A percentile compares a stretch with the other conserved stretches of the same genome.
Conservation (phyloP, 192 early-diverging fungal genomes). For the Radiomyces spectabilis region DNA sequence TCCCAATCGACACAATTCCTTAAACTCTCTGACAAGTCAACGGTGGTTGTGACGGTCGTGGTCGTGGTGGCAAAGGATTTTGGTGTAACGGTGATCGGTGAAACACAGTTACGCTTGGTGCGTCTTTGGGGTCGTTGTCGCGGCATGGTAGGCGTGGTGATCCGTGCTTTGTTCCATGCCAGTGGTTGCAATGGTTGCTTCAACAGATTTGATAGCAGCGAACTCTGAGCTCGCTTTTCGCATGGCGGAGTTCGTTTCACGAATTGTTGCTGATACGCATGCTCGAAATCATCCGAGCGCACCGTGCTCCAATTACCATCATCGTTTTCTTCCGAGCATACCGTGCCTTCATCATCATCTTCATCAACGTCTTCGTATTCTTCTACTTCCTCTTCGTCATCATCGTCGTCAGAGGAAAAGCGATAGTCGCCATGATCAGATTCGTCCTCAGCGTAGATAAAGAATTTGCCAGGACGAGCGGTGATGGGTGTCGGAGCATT, state of each 20-base stretch:
- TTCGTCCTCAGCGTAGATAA: background rate
- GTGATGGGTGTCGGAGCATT: background rate
- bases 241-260: no score
- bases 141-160: background rate
- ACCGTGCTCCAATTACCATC: background rate
- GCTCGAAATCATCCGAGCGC: background rate
- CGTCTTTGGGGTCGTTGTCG: background rate
- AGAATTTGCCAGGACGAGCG: background rate
- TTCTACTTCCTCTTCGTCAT: background rate
- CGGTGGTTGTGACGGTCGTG: background rate
- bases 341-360: background rate
- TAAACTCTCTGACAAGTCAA: background rate
- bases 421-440: background rate
- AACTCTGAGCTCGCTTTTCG: no score
- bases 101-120: no score
- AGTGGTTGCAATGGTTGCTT: background rate
- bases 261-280: background rate
- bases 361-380: background rate
- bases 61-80: background rate
- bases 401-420: background rate
- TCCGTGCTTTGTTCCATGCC: background rate
- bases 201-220: background rate
- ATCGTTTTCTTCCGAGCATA: background rate
- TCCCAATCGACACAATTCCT: constrained; percentile 1
- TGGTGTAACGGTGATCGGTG: no score